These are phyloP conservation scores for Tulasnella sp. DNA, from an alignment of 768 basidiomycete genomes.

Conservation along the genomic window DNA sequence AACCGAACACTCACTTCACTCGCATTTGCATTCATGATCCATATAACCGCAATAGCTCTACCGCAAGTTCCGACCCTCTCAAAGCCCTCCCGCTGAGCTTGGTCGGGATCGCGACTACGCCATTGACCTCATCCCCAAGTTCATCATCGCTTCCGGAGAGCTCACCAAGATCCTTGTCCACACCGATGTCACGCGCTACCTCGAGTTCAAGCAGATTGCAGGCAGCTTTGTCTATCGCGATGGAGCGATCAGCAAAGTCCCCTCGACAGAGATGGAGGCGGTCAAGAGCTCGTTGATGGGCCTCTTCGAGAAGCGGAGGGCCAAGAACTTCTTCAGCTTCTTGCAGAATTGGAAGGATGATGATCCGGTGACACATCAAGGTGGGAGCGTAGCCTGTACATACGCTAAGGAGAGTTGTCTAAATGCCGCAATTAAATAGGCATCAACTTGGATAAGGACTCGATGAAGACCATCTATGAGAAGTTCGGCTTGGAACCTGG, in stretches of 20 bases:
- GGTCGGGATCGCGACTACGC: slow-evolving; percentile 97
- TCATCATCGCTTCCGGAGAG: slow-evolving; percentile 97
- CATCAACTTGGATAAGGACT: slow-evolving; percentile 76
- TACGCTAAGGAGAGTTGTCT: no score
- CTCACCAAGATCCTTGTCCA: slow-evolving; percentile 97
- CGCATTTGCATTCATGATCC: no score
- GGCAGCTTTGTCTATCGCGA: slow-evolving; percentile 97
- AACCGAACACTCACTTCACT: no score
- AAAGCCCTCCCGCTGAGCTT: slow-evolving; percentile 66
- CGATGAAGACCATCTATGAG: slow-evolving; percentile 90
- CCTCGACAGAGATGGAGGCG: slow-evolving; percentile 95
- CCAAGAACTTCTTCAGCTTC: slow-evolving; percentile 98
- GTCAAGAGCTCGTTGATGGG: slow-evolving; percentile 94
- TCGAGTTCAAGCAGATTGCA: slow-evolving; percentile 99
- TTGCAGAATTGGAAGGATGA: slow-evolving; percentile 91
- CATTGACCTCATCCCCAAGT: slow-evolving; percentile 96
- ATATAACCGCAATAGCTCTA: no score
- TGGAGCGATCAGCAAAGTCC: slow-evolving; percentile 94
- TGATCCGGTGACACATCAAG: slow-evolving; percentile 93
- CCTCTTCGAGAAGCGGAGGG: slow-evolving; percentile 95
- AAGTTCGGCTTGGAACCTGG: slow-evolving; percentile 96
- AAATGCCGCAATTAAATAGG: no score
- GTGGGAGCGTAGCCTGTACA: slow-evolving; percentile 34
- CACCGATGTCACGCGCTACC: slow-evolving; percentile 95
- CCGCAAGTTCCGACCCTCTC: slow-evolving; percentile 80